Percentiles rank a stretch among this genome's conserved stretches.
Conservation (phyloP, 305 asterid genomes). For the Solanum aculeatissimum region DNA sequence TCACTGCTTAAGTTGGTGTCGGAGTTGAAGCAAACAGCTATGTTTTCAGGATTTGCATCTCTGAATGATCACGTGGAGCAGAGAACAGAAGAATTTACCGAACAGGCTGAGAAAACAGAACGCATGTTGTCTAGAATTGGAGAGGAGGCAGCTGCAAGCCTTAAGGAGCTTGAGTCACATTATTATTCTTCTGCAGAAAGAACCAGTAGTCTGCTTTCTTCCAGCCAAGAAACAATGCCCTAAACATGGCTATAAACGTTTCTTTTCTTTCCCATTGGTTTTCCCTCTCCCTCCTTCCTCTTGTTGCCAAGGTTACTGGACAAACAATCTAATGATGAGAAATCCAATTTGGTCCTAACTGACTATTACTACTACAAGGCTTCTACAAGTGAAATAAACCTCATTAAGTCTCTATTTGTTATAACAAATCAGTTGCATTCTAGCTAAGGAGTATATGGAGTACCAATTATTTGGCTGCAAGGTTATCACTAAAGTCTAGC, state of each 20-base stretch:
- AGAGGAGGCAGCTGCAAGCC: constrained; percentile 76
- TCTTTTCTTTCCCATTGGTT: background rate
- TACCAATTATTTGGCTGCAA: background rate
- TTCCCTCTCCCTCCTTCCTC: background rate
- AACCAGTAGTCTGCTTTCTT: constrained; percentile 3
- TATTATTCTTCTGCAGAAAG: constrained; percentile 50
- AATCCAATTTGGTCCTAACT: background rate
- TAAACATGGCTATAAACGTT: background rate
- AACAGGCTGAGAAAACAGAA: constrained; percentile 52
- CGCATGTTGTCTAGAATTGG: constrained; percentile 47
- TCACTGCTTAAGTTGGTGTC: constrained; percentile 90
- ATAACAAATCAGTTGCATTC: background rate
- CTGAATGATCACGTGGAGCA: constrained; percentile 78
- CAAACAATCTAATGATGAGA: background rate
- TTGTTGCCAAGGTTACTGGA: background rate
- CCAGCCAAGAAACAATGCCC: constrained; percentile 5
- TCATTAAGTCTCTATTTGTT: background rate
- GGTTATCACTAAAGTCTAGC: background rate
- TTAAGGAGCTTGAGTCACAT: constrained; percentile 59
- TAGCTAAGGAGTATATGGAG: background rate
- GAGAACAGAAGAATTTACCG: constrained; percentile 56
- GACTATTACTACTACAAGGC: background rate
- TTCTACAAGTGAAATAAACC: background rate
- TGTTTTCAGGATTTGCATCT: constrained; percentile 86
- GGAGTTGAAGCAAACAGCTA: constrained; percentile 79